Evolutionary conservation across 2,329 filamentous ascomycete species (phyloP).

Genomic region (Nannizzia gypsea): DNA sequence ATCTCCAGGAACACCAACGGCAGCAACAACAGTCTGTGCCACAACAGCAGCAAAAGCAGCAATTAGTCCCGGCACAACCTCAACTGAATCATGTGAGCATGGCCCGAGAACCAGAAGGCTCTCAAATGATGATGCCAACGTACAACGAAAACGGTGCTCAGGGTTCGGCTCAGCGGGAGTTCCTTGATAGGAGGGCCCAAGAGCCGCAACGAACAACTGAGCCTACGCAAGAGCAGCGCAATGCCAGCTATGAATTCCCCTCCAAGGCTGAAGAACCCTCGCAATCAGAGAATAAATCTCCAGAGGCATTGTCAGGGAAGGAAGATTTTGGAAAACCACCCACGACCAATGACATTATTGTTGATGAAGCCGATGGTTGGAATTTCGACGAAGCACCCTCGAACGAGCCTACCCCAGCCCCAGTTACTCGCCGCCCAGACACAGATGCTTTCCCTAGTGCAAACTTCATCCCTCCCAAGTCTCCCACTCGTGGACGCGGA

Average conservation of each 20-base stretch:
- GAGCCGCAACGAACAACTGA: constrained; percentile 39
- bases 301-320: constrained; percentile 41
- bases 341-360: constrained; percentile 10
- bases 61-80: constrained; percentile 34
- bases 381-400: constrained; percentile 76
- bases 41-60: constrained; percentile 26
- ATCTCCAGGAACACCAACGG: constrained; percentile 49
- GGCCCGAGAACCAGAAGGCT: constrained; percentile 43
- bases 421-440: constrained; percentile 57
- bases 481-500: constrained; percentile 56
- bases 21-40: constrained; percentile 46
- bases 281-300: background rate
- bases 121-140: constrained; percentile 45
- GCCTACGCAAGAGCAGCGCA: constrained; percentile 35
- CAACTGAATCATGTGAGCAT: constrained; percentile 36
- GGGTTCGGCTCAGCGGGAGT: constrained; percentile 26
- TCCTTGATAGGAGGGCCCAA: constrained; percentile 30
- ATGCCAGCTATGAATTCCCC: constrained; percentile 4
- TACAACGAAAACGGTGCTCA: constrained; percentile 30
- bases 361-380: constrained; percentile 64
- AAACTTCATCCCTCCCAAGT: constrained; percentile 65
- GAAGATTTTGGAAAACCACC: constrained; percentile 2
- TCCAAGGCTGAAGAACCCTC: background rate
- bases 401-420: constrained; percentile 28
- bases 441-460: constrained; percentile 78